phyloP scores from a whole-genome alignment of 768 basidiomycete species.

The Collybiopsis luxurians region DNA sequence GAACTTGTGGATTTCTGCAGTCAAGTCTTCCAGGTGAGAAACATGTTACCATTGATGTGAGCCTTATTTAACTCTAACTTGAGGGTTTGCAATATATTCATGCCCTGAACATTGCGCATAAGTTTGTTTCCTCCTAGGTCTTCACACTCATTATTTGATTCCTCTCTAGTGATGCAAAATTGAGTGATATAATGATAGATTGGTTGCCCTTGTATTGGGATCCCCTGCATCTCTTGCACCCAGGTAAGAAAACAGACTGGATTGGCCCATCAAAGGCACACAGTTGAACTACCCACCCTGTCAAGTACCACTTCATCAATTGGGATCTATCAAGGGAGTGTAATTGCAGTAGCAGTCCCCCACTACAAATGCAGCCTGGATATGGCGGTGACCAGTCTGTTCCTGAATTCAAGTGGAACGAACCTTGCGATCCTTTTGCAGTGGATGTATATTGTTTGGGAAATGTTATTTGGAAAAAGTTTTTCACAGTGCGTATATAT shows the following conservation, averaged over 20 bases:
- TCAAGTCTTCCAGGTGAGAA: slow-evolving; percentile 18
- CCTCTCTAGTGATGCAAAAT: background rate
- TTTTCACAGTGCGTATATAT: slow-evolving; percentile 3
- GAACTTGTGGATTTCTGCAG: slow-evolving; percentile 23
- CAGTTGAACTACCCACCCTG: slow-evolving; percentile 24
- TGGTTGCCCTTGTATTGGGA: background rate
- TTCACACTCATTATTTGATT: background rate
- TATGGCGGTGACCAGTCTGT: slow-evolving; percentile 40
- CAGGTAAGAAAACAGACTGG: background rate
- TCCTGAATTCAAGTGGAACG: slow-evolving; percentile 29
- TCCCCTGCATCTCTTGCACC: background rate
- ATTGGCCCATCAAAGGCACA: background rate
- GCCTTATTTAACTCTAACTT: background rate
- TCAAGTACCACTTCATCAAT: slow-evolving; percentile 36
- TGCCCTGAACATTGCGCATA: slow-evolving; percentile 22
- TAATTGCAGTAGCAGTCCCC: slow-evolving; percentile 15
- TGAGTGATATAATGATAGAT: slow-evolving; percentile 4
- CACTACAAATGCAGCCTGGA: slow-evolving; percentile 24
- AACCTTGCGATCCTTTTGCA: slow-evolving; percentile 35
- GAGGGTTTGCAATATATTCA: slow-evolving; percentile 27
- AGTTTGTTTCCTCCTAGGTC: slow-evolving; percentile 11
- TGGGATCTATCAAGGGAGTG: slow-evolving; percentile 32
- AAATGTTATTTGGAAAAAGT: slow-evolving; percentile 24
- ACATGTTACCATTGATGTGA: background rate
- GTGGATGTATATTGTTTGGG: slow-evolving; percentile 45